Conservation (phyloP, 352 stramenopile genomes). For the Phytophthora citrophthora region DNA sequence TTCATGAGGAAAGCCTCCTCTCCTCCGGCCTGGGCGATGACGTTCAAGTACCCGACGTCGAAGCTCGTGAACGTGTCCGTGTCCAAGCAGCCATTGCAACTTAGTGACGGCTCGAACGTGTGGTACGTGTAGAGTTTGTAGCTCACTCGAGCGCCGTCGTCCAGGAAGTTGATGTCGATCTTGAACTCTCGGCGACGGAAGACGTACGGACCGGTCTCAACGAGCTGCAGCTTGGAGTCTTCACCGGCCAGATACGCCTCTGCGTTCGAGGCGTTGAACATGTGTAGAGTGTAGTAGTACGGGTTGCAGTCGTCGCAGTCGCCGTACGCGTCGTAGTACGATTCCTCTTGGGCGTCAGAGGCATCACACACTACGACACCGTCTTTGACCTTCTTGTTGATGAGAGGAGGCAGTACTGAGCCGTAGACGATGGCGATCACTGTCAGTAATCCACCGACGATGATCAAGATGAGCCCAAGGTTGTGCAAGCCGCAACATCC, state of each 20-base stretch:
- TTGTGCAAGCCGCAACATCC: slow-evolving; percentile 32
- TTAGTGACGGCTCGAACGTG: slow-evolving; percentile 47
- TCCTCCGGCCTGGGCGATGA: slow-evolving; percentile 64
- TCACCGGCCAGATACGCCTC: slow-evolving; percentile 47
- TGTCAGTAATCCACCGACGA: slow-evolving; percentile 35
- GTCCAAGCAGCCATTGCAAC: slow-evolving; percentile 59
- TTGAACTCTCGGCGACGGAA: slow-evolving; percentile 64
- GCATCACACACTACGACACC: slow-evolving; percentile 52
- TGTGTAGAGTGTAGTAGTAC: slow-evolving; percentile 53
- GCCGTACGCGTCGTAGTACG: slow-evolving; percentile 56
- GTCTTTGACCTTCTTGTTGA: slow-evolving; percentile 47
- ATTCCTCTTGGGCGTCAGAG: slow-evolving; percentile 37
- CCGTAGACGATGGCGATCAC: slow-evolving; percentile 53
- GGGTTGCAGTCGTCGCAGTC: slow-evolving; percentile 63
- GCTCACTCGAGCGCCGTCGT: slow-evolving; percentile 45
- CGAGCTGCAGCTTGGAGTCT: slow-evolving; percentile 53
- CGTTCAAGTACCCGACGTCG: slow-evolving; percentile 72
- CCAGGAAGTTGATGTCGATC: slow-evolving; percentile 57
- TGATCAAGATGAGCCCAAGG: slow-evolving; percentile 42
- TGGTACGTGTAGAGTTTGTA: slow-evolving; percentile 78
- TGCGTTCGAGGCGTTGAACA: slow-evolving; percentile 52
- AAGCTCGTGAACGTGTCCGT: slow-evolving; percentile 53
- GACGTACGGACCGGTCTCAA: slow-evolving; percentile 64
- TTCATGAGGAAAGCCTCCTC: slow-evolving; percentile 54
- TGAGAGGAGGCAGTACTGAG: slow-evolving; percentile 37